These are phyloP conservation scores for Cyberlindnera xylosilytica DNA, from an alignment of 805 yeast species.

Conservation along the genomic window DNA sequence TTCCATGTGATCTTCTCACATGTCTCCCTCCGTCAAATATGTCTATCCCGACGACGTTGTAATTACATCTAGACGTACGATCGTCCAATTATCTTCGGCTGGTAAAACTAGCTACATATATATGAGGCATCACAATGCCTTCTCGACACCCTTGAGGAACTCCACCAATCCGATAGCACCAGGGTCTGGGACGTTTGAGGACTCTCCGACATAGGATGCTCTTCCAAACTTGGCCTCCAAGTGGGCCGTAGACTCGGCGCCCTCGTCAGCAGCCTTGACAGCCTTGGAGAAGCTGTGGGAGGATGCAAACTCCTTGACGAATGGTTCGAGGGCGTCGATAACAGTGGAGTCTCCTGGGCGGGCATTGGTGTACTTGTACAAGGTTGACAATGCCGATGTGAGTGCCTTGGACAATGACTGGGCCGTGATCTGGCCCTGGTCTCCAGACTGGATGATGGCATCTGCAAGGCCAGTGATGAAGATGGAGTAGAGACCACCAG, in stretches of 20 bases:
- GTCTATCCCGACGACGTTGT: too few relatives aligned
- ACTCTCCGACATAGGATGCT: constrained; percentile 88
- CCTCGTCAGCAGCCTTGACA: constrained; percentile 63
- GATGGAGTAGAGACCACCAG: constrained; percentile 90
- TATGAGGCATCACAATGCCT: constrained; percentile 16
- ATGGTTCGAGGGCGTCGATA: constrained; percentile 87
- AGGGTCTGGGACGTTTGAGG: constrained; percentile 74
- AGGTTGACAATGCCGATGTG: constrained; percentile 58
- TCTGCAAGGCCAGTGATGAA: constrained; percentile 73
- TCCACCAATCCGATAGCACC: constrained; percentile 87
- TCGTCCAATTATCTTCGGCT: too few relatives aligned
- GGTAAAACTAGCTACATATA: too few relatives aligned
- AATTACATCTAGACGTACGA: too few relatives aligned
- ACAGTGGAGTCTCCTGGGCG: constrained; percentile 86
- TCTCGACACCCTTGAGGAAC: constrained; percentile 38
- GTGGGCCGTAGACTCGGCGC: constrained; percentile 72
- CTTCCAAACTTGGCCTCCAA: constrained; percentile 88
- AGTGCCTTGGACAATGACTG: constrained; percentile 47
- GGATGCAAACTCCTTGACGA: constrained; percentile 56
- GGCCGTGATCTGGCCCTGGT: constrained; percentile 28
- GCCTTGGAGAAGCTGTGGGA: constrained; percentile 58
- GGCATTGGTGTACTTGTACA: constrained; percentile 86
- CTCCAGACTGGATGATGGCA: constrained; percentile 35
- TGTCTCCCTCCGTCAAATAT: too few relatives aligned
- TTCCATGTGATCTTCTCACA: too few relatives aligned